Conservation (phyloP, 2,329 filamentous ascomycete species). For the Fusarium irregulare region DNA sequence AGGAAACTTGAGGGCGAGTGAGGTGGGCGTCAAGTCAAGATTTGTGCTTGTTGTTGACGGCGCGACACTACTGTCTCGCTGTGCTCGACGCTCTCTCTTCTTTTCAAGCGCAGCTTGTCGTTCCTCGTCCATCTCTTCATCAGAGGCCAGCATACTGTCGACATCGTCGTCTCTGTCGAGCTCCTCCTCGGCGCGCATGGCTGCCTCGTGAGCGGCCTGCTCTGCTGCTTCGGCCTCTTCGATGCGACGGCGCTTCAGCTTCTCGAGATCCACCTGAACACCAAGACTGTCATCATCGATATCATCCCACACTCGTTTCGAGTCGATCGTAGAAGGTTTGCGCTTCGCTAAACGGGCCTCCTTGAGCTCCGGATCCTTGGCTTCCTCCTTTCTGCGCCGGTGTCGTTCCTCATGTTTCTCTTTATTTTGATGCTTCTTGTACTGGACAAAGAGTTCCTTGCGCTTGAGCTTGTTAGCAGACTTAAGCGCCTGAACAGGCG, state of each 20-base stretch:
- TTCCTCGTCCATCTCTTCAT: conserved; percentile 65
- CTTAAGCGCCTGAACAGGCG: conserved; percentile 55
- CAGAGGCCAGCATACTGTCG: conserved; percentile 84
- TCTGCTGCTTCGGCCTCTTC: conserved; percentile 65
- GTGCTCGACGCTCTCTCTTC: conserved; percentile 58
- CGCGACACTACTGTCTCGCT: conserved; percentile 63
- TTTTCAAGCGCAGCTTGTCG: conserved; percentile 56
- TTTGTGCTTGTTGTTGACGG: conserved; percentile 72
- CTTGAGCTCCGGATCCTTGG: conserved; percentile 80
- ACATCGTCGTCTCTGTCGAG: conserved; percentile 66
- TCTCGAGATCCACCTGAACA: conserved; percentile 67
- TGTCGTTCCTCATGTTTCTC: conserved; percentile 81
- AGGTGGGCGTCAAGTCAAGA: conserved; percentile 70
- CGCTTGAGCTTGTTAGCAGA: conserved; percentile 83
- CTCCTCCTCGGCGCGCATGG: conserved; percentile 43
- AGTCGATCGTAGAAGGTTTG: conserved; percentile 83
- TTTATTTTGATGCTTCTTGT: conserved; percentile 81
- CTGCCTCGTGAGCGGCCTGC: conserved; percentile 59
- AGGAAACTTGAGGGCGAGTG: conserved; percentile 70
- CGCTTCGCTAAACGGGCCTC: conserved; percentile 80
- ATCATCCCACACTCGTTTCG: conserved; percentile 91
- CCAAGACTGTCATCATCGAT: conserved; percentile 70
- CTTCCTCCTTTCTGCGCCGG: conserved; percentile 84
- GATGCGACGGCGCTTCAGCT: conserved; percentile 67
- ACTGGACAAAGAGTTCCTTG: conserved; percentile 79